Evolutionary conservation across 495 filamentous ascomycete species (phyloP), one percentile per base, ranked within the genome.

Genomic region (Hypoxylon cercidicola): DNA sequence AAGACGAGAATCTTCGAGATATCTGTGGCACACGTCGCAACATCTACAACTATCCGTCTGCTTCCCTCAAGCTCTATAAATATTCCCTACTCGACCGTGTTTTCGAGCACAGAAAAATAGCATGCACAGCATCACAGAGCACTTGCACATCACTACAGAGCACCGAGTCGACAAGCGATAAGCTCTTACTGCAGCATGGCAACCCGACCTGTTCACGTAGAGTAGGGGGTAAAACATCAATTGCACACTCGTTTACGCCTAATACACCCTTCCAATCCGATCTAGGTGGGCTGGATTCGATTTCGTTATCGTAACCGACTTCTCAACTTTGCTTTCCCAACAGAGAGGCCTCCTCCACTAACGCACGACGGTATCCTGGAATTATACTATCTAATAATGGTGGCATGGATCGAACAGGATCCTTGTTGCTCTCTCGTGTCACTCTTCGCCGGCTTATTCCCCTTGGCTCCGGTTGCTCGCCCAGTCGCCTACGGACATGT

Each of bases 401-500:
- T 41, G n/a, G 3, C n/a, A 6, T 2, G 3, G 3, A 4, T 16
- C 15, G 4, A 1, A 41, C 1, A 16, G 1, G 39, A 6, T 28
- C 25, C 25, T 28, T 16, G 39, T 41, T 41, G n/a, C 3, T 41
- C n/a, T n/a, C n/a, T 41, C n/a, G 5, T 15, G 15, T n/a, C n/a
- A n/a, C n/a, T 13, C 2, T 15, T 23, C 23, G 25, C 21, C 21
- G 13, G 9, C 5, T 35, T 5, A 13, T 34, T 55, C 11, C 25
- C 37, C 55, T 47, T 41, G 25, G 25, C 7, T 28, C 7, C 34
- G 50, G n/a, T 49, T 69, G 52, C 62, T 65, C 18, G 39, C 53
- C 69, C 65, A 71, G 58, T 72, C 71, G 50, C 50, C 51, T 16
- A 32, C 35, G 32, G 65, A 65, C 69, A 72, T 69, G 53, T 62